Conservation (phyloP, 345 rosid genomes). For the Euphorbia pulcherrima region DNA sequence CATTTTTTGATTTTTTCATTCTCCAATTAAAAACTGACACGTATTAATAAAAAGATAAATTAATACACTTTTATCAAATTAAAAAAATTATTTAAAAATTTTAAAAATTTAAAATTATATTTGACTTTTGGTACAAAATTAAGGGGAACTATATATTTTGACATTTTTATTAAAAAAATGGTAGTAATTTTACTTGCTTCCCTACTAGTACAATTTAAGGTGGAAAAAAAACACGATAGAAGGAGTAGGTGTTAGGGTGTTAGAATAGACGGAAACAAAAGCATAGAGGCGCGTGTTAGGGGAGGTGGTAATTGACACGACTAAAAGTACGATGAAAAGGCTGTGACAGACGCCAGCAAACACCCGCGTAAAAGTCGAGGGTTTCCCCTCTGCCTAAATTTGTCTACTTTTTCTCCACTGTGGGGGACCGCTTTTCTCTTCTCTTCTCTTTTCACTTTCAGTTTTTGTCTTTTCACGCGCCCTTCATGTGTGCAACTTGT, state of each 20-base stretch:
- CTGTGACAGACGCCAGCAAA: slow-evolving; percentile 26
- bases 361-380: slow-evolving; percentile 69
- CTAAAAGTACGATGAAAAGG: slow-evolving; percentile 57
- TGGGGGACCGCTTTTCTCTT: neutral
- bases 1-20: too few species aligned
- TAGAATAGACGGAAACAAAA: neutral
- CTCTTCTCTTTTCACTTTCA: neutral
- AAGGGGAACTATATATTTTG: too few species aligned
- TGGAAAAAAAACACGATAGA: neutral
- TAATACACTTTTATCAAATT: too few species aligned
- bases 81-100: too few species aligned
- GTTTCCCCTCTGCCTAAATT: slow-evolving; percentile 27
- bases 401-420: slow-evolving; percentile 16
- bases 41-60: too few species aligned
- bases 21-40: too few species aligned
- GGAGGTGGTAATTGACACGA: slow-evolving; percentile 30
- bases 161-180: too few species aligned
- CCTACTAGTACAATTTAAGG: too few species aligned
- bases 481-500: neutral
- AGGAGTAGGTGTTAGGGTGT: slow-evolving; percentile 22
- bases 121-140: too few species aligned
- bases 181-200: too few species aligned
- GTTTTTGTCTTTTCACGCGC: neutral
- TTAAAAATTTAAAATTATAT: too few species aligned
- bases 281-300: slow-evolving; percentile 25